Evolutionary conservation across 768 basidiomycete genomes (phyloP).

Genomic region (Gymnopilus dilepis): DNA sequence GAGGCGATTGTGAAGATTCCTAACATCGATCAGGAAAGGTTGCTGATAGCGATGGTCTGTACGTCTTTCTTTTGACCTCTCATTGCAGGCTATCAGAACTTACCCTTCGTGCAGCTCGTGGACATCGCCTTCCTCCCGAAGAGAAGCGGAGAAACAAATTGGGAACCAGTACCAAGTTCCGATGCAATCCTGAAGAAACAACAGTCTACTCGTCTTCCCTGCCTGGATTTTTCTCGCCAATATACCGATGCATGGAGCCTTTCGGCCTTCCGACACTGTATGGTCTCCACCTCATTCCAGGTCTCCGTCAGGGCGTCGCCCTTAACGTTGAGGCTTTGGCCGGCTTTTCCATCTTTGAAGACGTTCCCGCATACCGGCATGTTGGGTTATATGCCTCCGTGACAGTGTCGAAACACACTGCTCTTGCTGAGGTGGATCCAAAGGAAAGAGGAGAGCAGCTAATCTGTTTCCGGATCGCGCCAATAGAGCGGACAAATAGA

Average conservation of each 20-base stretch:
- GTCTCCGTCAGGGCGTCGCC: constrained; percentile 87
- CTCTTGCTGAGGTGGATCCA: too few relatives aligned
- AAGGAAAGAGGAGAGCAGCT: too few relatives aligned
- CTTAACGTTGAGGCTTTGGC: constrained; percentile 87
- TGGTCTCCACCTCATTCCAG: constrained; percentile 84
- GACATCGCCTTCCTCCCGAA: constrained; percentile 75
- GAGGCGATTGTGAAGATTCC: constrained; percentile 99
- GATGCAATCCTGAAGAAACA: constrained; percentile 65
- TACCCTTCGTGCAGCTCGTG: constrained; percentile 58
- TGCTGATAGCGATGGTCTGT: constrained; percentile 87
- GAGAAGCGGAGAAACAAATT: constrained; percentile 78
- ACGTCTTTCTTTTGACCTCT: constrained; percentile 28
- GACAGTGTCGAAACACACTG: too few relatives aligned
- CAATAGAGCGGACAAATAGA: too few relatives aligned
- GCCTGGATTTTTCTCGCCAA: constrained; percentile 92
- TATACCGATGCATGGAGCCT: constrained; percentile 81
- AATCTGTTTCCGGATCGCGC: too few relatives aligned
- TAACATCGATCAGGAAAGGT: constrained; percentile 84
- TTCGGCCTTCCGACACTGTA: constrained; percentile 90
- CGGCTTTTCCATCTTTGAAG: constrained; percentile 94
- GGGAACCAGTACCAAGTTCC: constrained; percentile 84
- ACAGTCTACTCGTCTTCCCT: constrained; percentile 87
- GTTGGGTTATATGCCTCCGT: constrained; percentile 77
- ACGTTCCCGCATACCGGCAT: constrained; percentile 81
- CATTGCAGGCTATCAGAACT: background rate